Evolutionary conservation across 768 basidiomycete genomes (phyloP).

Genomic region (Lactarius trivialis): DNA sequence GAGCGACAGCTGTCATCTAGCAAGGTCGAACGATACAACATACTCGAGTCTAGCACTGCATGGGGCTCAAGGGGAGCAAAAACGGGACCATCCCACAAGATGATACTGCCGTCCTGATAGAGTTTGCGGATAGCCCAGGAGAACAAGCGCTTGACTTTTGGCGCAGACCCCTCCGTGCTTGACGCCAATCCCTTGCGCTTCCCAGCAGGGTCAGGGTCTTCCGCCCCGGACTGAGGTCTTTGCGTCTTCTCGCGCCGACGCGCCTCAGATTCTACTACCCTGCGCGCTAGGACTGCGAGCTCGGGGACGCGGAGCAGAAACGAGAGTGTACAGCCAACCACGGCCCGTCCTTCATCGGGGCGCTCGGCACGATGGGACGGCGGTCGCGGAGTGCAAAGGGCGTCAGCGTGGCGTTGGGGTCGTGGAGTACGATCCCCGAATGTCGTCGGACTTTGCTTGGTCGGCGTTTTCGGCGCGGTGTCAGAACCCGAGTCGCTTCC

Average conservation of each 20-base stretch:
- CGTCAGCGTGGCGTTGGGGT: conserved; percentile 5
- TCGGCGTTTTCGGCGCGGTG: conserved; percentile 31
- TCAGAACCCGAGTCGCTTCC: conserved; percentile 9
- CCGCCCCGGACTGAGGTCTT: conserved; percentile 36
- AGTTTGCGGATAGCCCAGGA: conserved; percentile 56
- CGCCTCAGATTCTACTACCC: conserved; percentile 57
- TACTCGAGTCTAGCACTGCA: conserved; percentile 13
- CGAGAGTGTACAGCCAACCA: conserved; percentile 51
- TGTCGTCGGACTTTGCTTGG: conserved; percentile 27
- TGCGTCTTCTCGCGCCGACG: conserved; percentile 48
- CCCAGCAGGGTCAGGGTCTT: conserved; percentile 19
- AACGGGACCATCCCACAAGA: conserved; percentile 64
- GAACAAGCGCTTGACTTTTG: conserved; percentile 64
- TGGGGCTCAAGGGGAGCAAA: conserved; percentile 30
- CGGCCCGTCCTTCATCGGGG: background rate
- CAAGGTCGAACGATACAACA: conserved; percentile 44
- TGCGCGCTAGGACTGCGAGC: conserved; percentile 52
- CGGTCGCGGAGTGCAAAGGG: conserved; percentile 6
- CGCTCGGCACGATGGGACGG: background rate
- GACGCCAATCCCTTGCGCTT: conserved; percentile 6
- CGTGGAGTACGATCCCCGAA: conserved; percentile 29
- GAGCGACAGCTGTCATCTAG: conserved; percentile 23
- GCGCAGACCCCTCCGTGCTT: conserved; percentile 3
- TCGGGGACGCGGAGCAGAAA: conserved; percentile 75
- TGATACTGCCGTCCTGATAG: conserved; percentile 64